Base-by-base conservation (phyloP, 495 filamentous ascomycete genomes). In the Penicillium riverlandense region DNA sequence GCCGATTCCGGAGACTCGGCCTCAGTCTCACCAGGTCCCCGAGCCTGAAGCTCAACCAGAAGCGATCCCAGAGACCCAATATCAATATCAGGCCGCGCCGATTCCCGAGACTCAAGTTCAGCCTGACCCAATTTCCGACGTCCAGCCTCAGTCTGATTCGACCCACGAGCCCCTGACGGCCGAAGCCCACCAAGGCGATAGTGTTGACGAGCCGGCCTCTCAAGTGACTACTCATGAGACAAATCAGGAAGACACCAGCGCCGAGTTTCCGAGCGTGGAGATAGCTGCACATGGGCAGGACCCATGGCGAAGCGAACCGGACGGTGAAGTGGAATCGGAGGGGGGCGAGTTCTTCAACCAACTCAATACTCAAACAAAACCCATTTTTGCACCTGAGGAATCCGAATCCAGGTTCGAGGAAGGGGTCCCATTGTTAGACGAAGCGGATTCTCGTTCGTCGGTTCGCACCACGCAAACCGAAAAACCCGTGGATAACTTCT, bases 271-370 rank as follows among this genome's bases (percentile, higher is more conserved):
- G 7, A 49, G 56, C 29, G 49, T 36, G 16, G 49, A 58, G 8
- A 40, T 57, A 8, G 39, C 44, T n/a, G 11, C 29, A 7, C 47
- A 55, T 3, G 50, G 50, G 16, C 60, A 57, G 15, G 55, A 58
- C 33, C 59, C 61, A 11, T 64, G 67, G 52, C 59, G 46, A 15
- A 62, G 54, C 32, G 49, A 54, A 7, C 45, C 44, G 38, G 54
- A 61, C 35, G 49, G 50, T 13, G 56, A 65, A 35, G 40, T 65
- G 6, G 68, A 68, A 8, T 69, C 67, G 2, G 70, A 72, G 15
- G 63, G 58, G 4, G 69, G 69, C 35, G 70, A 64, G 13, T 73
- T 77, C 39, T 76, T 76, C 43, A 58, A 68, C 32, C 71, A 76
- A 50, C 51, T 74, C 28, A 73, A 67, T 48, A 65, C 66, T 11